Evolutionary conservation across 1,284 basidiomycete species (phyloP).

Genomic region (Leccinum solheimii): DNA sequence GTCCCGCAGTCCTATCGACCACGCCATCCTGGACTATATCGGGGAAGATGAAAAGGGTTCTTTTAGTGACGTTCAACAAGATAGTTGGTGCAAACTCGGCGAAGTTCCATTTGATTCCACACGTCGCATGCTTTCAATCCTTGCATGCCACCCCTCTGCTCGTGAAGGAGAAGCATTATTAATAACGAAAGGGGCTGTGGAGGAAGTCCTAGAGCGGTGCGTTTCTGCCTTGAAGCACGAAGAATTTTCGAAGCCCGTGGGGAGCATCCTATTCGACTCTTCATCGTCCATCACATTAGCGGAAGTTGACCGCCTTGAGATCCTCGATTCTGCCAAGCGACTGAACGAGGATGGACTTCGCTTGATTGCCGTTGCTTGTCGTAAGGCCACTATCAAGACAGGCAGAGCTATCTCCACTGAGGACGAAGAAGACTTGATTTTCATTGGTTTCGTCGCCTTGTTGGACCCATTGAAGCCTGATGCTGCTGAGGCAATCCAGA

Average conservation of each 20-base stretch:
- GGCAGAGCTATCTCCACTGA: conserved; percentile 19
- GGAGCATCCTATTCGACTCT: conserved; percentile 18
- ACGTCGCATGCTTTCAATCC: conserved; percentile 34
- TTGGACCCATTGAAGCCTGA: conserved; percentile 35
- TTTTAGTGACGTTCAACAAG: conserved; percentile 10
- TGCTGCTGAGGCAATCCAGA: conserved; percentile 33
- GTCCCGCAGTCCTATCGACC: conserved; percentile 34
- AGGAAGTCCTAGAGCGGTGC: conserved; percentile 35
- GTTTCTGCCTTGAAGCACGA: conserved; percentile 24
- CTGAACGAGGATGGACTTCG: conserved; percentile 35
- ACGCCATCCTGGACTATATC: conserved; percentile 33
- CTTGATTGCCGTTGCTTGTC: conserved; percentile 33
- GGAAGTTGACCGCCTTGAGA: conserved; percentile 20
- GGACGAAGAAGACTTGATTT: conserved; percentile 33
- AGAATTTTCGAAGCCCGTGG: conserved; percentile 18
- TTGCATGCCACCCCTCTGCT: conserved; percentile 13
- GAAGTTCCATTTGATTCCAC: conserved; percentile 37
- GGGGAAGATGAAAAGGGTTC: conserved; percentile 18
- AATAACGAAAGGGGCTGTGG: conserved; percentile 34
- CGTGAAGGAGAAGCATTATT: conserved; percentile 25
- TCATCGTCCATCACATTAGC: conserved; percentile 20
- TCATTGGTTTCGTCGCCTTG: conserved; percentile 32
- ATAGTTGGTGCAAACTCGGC: conserved; percentile 30
- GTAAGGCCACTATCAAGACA: conserved; percentile 21
- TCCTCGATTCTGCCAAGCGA: conserved; percentile 30